A percentile compares a stretch with the other conserved stretches of the same genome.
Conservation (phyloP, 345 rosid genomes). For the Adansonia digitata region DNA sequence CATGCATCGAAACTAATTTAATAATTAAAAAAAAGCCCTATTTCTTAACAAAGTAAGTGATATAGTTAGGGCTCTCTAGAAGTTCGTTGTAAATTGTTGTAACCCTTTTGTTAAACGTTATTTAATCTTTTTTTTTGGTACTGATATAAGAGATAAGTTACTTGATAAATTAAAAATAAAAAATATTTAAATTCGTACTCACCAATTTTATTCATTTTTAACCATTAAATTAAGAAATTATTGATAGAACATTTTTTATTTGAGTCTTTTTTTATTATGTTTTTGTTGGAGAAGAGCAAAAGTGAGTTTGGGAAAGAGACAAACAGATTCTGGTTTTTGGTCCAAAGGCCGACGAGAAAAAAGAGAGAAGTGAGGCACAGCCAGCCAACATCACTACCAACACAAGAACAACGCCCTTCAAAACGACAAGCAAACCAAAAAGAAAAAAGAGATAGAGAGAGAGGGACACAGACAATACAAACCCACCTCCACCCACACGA, state of each 20-base stretch:
- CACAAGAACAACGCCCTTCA: not conserved
- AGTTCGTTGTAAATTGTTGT: no score
- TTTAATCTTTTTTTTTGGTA: not conserved
- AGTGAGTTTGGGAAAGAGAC: slow-evolving; percentile 26
- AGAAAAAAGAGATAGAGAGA: no score
- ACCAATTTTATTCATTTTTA: no score
- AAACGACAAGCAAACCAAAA: no score
- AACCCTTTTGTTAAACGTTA: no score
- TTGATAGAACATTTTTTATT: no score
- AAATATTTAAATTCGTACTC: no score
- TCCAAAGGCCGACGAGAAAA: slow-evolving; percentile 36
- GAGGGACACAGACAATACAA: slow-evolving; percentile 5
- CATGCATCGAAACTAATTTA: no score
- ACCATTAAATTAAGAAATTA: no score
- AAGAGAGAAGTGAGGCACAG: slow-evolving; percentile 2
- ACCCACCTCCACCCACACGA: slow-evolving; percentile 57
- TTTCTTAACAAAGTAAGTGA: not conserved
- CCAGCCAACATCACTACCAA: slow-evolving; percentile 30
- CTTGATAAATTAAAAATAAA: no score
- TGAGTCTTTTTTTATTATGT: not conserved
- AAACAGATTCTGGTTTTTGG: slow-evolving; percentile 42
- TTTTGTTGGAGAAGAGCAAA: slow-evolving; percentile 28
- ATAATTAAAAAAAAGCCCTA: no score
- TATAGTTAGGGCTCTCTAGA: not conserved
- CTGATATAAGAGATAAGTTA: no score